Conservation (phyloP, 306 rosid species). For the Cicer bijugum region DNA sequence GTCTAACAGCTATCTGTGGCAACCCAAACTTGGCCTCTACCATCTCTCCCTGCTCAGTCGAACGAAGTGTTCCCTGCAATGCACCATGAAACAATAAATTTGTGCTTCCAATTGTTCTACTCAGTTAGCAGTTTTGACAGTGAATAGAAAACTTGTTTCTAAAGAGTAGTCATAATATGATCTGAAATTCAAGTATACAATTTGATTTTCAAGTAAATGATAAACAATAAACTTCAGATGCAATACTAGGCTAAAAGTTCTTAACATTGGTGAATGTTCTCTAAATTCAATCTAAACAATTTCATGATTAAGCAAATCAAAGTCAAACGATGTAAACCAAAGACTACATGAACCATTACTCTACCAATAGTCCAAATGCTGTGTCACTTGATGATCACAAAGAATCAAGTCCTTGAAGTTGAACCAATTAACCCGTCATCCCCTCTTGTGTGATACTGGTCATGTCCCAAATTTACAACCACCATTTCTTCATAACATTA, state of each 20-base stretch:
- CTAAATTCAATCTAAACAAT: conserved; percentile 33
- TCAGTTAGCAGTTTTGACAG: conserved; percentile 1
- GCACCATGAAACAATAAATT: conserved; percentile 25
- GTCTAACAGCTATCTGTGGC: conserved; percentile 90
- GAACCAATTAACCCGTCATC: neutral
- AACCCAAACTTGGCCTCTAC: conserved; percentile 91
- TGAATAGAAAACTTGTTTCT: conserved; percentile 21
- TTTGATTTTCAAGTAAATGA: conserved; percentile 14
- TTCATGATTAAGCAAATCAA: neutral
- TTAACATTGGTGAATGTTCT: neutral
- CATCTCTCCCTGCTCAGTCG: conserved; percentile 99
- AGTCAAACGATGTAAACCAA: too few relatives aligned
- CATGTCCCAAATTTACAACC: neutral
- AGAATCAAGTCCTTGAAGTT: conserved; percentile 10
- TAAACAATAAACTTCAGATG: neutral
- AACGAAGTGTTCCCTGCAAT: conserved; percentile 79
- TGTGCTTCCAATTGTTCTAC: neutral
- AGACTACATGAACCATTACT: neutral
- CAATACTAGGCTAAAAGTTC: conserved; percentile 13
- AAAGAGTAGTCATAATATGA: neutral
- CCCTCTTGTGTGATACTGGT: neutral
- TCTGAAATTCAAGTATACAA: conserved; percentile 26
- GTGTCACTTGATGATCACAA: neutral
- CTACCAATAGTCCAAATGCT: neutral
- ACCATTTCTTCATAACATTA: neutral